A percentile compares a stretch with the other conserved stretches of the same genome.
phyloP scores from a whole-genome alignment of 768 basidiomycete genomes.

The Suillus variegatus region DNA sequence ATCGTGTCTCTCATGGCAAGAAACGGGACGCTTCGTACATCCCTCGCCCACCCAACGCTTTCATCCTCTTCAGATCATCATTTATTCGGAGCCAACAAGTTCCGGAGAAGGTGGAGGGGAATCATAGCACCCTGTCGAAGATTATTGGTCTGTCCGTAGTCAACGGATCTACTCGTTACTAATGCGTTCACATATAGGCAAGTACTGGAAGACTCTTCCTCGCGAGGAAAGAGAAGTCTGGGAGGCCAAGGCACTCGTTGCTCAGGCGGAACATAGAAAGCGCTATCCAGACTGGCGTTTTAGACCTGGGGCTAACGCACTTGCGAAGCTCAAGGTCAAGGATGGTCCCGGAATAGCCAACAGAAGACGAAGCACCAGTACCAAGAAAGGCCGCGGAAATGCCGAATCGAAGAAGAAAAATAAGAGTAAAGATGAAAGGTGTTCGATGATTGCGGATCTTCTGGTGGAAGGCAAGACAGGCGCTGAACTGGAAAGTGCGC shows the following conservation, averaged over 20 bases:
- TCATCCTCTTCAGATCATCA: conserved; percentile 80
- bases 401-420: conserved; percentile 26
- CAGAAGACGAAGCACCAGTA: conserved; percentile 28
- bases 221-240: conserved; percentile 68
- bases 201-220: conserved; percentile 73
- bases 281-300: conserved; percentile 85
- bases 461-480: conserved; percentile 70
- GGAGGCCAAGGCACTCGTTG: conserved; percentile 73
- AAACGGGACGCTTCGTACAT: conserved; percentile 73
- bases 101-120: conserved; percentile 76
- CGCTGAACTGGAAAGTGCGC: conserved; percentile 57
- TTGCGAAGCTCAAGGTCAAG: conserved; percentile 40
- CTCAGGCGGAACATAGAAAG: conserved; percentile 71
- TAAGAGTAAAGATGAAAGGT: conserved; percentile 51
- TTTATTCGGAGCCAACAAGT: conserved; percentile 77
- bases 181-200: conserved; percentile 42
- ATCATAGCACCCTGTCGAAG: conserved; percentile 78
- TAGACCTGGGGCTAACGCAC: conserved; percentile 58
- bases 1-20: conserved; percentile 55
- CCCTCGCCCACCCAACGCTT: conserved; percentile 83
- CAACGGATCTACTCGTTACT: background rate
- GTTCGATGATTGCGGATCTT: conserved; percentile 66
- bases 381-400: conserved; percentile 31
- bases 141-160: conserved; percentile 58
- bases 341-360: conserved; percentile 37